Evolutionary conservation across 352 stramenopile genomes (phyloP).

Genomic region (Thraustochytrium striatum): DNA sequence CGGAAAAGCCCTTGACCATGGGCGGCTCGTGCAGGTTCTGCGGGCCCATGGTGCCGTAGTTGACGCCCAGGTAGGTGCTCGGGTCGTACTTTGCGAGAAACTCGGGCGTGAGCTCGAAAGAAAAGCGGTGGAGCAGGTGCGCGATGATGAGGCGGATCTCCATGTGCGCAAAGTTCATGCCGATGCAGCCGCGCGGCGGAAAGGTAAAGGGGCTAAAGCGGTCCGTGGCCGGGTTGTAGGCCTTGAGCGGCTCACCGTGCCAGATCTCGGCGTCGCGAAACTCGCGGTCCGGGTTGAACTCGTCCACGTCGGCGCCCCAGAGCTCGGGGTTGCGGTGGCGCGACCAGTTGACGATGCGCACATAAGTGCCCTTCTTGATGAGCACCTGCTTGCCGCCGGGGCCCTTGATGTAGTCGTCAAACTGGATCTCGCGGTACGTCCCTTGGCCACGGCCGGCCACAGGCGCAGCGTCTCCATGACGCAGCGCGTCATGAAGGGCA

Average conservation of each 20-base stretch:
- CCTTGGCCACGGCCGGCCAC: slow-evolving; percentile 36
- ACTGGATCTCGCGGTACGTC: slow-evolving; percentile 42
- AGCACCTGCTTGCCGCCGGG: slow-evolving; percentile 19
- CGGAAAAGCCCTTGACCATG: not conserved
- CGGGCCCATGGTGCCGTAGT: slow-evolving; percentile 43
- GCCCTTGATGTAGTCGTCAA: slow-evolving; percentile 39
- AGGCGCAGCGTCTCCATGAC: slow-evolving; percentile 47
- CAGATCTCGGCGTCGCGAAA: slow-evolving; percentile 43
- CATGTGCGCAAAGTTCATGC: slow-evolving; percentile 50
- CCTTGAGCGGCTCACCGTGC: not conserved
- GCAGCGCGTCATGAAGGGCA: slow-evolving; percentile 45
- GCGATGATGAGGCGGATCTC: slow-evolving; percentile 45
- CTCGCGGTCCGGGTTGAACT: slow-evolving; percentile 45
- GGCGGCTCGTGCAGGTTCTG: slow-evolving; percentile 18
- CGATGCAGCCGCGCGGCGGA: slow-evolving; percentile 39
- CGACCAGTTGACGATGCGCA: slow-evolving; percentile 33
- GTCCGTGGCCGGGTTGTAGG: slow-evolving; percentile 30
- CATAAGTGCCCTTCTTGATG: slow-evolving; percentile 14
- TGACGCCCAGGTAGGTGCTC: slow-evolving; percentile 1
- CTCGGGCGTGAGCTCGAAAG: slow-evolving; percentile 11
- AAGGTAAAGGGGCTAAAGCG: slow-evolving; percentile 45
- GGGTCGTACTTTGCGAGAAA: not conserved
- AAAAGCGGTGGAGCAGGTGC: slow-evolving; percentile 10
- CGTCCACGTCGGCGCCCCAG: slow-evolving; percentile 37
- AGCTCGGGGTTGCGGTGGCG: slow-evolving; percentile 38